Conservation (phyloP, 768 basidiomycete genomes). For the Suillus decipiens region DNA sequence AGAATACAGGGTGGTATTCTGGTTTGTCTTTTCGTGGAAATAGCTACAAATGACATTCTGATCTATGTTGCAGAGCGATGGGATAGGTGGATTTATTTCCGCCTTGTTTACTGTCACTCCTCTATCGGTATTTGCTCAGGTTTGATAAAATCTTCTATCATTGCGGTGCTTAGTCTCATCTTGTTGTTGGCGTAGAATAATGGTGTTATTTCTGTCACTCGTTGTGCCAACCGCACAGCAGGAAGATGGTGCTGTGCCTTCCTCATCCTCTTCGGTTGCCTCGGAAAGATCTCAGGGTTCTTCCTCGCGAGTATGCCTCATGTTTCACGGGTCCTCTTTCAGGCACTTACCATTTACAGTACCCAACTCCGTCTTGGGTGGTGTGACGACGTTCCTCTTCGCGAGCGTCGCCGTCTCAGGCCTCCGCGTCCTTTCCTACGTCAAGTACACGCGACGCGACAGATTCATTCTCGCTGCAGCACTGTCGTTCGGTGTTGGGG, state of each 20-base stretch:
- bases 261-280: conserved; percentile 76
- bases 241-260: conserved; percentile 81
- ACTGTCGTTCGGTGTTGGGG: conserved; percentile 68
- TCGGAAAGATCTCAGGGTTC: conserved; percentile 82
- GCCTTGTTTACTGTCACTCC: conserved; percentile 83
- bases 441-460: conserved; percentile 61
- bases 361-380: conserved; percentile 79
- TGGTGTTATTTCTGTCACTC: conserved; percentile 81
- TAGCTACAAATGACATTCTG: background rate
- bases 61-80: conserved; percentile 54
- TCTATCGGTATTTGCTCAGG: conserved; percentile 75
- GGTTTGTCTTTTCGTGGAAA: conserved; percentile 33
- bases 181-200: conserved; percentile 54
- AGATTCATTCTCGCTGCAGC: conserved; percentile 72
- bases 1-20: conserved; percentile 84
- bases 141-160: conserved; percentile 12
- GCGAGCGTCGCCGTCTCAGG: conserved; percentile 74
- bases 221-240: conserved; percentile 78
- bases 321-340: background rate
- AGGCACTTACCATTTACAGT: conserved; percentile 37
- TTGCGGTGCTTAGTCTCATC: background rate
- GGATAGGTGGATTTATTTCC: conserved; percentile 59
- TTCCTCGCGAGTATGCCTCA: conserved; percentile 66
- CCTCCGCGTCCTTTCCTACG: conserved; percentile 63
- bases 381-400: conserved; percentile 87